phyloP scores from a whole-genome alignment of 805 yeast species.

The Candida dajiaensis region DNA sequence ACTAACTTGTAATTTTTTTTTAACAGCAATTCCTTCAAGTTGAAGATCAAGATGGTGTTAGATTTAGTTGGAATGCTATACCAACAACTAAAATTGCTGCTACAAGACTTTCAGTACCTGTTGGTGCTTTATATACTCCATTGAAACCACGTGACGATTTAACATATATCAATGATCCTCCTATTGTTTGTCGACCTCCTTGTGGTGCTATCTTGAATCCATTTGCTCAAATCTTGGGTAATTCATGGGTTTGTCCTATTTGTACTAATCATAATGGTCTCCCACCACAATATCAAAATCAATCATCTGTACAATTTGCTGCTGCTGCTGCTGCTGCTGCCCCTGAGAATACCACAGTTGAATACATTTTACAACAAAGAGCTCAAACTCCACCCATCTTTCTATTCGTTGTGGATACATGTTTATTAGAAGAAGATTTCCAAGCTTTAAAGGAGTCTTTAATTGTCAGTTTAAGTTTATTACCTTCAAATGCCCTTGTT shows the following conservation, averaged over 20 bases:
- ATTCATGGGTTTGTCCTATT: conserved; percentile 50
- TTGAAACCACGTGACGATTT: conserved; percentile 39
- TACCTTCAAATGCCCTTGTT: conserved; percentile 51
- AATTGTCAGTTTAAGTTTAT: conserved; percentile 35
- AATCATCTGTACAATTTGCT: conserved; percentile 10
- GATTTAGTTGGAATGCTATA: conserved; percentile 56
- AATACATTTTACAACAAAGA: conserved; percentile 34
- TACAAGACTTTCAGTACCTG: conserved; percentile 45
- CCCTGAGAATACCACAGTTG: conserved; percentile 37
- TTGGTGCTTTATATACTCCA: conserved; percentile 56
- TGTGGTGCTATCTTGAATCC: conserved; percentile 55
- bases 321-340: too few species aligned
- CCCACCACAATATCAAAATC: conserved; percentile 29
- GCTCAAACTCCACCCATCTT: conserved; percentile 38
- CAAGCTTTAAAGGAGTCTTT: conserved; percentile 47
- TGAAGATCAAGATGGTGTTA: conserved; percentile 43
- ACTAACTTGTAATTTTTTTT: conserved; percentile 4
- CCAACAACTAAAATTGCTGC: conserved; percentile 52
- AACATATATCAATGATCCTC: conserved; percentile 32
- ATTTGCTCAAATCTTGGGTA: conserved; percentile 26
- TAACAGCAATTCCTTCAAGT: conserved; percentile 8
- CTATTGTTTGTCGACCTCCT: conserved; percentile 42
- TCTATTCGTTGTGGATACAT: conserved; percentile 52
- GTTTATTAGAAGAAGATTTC: conserved; percentile 46
- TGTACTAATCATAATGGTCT: conserved; percentile 44